phyloP scores from a whole-genome alignment of 1,139 yeast genomes.

The Protomyces inouyei region DNA sequence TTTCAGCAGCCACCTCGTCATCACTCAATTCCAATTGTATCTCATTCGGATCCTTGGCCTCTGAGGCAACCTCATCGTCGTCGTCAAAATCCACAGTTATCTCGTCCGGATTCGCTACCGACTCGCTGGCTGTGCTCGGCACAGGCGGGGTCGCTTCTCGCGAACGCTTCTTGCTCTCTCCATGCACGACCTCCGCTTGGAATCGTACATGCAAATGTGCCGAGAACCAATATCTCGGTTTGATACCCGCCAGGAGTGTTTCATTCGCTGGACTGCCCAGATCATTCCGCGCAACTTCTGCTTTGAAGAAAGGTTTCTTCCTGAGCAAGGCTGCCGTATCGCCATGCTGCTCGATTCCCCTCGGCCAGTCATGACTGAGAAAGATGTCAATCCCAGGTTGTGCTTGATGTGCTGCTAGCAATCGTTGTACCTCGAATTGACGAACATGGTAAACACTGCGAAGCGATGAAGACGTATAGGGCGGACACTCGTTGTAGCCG shows the following conservation, averaged over 20 bases:
- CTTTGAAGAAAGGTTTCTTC: slow-evolving; percentile 61
- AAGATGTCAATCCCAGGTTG: slow-evolving; percentile 47
- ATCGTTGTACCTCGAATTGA: slow-evolving; percentile 56
- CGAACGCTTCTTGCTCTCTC: background rate
- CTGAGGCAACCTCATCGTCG: slow-evolving; percentile 31
- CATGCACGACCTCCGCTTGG: slow-evolving; percentile 51
- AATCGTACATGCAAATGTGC: slow-evolving; percentile 83
- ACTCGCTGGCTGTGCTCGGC: background rate
- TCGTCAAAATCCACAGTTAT: background rate
- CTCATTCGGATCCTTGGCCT: slow-evolving; percentile 40
- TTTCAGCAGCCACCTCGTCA: background rate
- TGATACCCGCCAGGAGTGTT: slow-evolving; percentile 50
- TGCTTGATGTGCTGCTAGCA: slow-evolving; percentile 43
- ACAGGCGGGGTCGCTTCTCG: background rate
- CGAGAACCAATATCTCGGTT: slow-evolving; percentile 75
- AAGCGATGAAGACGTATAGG: slow-evolving; percentile 47
- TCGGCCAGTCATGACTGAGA: slow-evolving; percentile 94
- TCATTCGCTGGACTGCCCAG: slow-evolving; percentile 76
- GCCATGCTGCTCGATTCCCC: slow-evolving; percentile 66
- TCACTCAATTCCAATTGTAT: slow-evolving; percentile 43
- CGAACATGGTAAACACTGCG: slow-evolving; percentile 72
- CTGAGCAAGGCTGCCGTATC: slow-evolving; percentile 47
- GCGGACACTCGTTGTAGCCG: slow-evolving; percentile 46
- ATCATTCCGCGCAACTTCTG: slow-evolving; percentile 55
- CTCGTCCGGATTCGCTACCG: background rate